A percentile compares a stretch with the other conserved stretches of the same genome.
Evolutionary conservation across 495 filamentous ascomycete species (phyloP).

Genomic region (Aspergillus kassunensis): DNA sequence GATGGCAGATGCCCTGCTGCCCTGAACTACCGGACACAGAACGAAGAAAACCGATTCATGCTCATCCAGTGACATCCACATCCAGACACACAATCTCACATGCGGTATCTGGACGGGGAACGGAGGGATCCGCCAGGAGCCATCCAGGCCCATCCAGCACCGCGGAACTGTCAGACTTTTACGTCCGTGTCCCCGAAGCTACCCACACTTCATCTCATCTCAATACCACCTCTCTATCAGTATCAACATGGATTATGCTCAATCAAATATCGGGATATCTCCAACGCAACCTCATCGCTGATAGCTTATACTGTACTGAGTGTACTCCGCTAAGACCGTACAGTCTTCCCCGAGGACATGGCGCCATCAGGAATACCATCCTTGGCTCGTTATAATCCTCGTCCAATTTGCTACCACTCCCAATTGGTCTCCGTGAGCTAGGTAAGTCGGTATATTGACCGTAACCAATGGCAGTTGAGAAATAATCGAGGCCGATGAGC

Average conservation of each 20-base stretch:
- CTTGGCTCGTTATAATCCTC: constrained; percentile 6
- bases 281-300: too few species aligned
- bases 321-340: too few species aligned
- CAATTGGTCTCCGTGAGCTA: neutral
- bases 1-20: too few species aligned
- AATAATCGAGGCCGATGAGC: neutral
- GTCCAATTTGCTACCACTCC: neutral
- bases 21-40: too few species aligned
- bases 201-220: neutral
- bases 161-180: neutral
- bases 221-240: neutral
- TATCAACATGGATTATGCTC: too few species aligned
- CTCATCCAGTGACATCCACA: too few species aligned
- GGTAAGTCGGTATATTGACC: neutral
- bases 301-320: too few species aligned
- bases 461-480: neutral
- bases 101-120: neutral
- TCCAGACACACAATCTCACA: neutral
- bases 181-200: neutral
- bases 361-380: constrained; percentile 3
- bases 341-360: too few species aligned
- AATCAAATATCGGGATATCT: too few species aligned
- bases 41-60: too few species aligned
- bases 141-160: constrained; percentile 4
- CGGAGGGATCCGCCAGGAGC: constrained; percentile 3